Evolutionary conservation across 257 asterid genomes (phyloP).

Genomic region (Nicotiana tomentosiformis): DNA sequence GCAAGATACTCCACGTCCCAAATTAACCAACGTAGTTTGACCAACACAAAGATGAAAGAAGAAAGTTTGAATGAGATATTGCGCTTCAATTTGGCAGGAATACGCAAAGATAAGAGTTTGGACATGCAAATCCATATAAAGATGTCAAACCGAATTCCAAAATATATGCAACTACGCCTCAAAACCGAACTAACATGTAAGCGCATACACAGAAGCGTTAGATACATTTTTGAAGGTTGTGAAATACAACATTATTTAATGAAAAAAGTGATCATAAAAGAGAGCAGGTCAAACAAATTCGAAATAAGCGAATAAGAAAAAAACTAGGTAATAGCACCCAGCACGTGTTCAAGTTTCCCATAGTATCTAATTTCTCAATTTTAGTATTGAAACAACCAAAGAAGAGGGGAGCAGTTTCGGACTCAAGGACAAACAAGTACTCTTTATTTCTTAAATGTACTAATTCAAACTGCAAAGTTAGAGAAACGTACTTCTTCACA

Average conservation of each 20-base stretch:
- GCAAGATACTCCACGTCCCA: background rate
- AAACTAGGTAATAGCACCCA: background rate
- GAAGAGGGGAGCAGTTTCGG: background rate
- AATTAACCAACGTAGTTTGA: background rate
- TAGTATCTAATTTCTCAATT: background rate
- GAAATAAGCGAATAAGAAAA: background rate
- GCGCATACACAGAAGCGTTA: background rate
- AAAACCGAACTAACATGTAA: background rate
- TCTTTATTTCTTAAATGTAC: background rate
- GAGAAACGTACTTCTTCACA: slow-evolving; percentile 60
- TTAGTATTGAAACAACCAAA: background rate
- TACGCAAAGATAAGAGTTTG: background rate
- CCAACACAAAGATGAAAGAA: background rate
- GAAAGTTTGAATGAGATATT: background rate
- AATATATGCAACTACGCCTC: background rate
- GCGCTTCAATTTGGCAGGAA: background rate
- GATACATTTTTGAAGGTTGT: background rate
- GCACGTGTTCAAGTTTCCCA: background rate
- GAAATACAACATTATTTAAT: background rate
- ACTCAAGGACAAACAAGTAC: background rate
- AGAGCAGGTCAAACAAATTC: background rate
- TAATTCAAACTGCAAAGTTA: slow-evolving; percentile 6
- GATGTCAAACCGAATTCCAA: background rate
- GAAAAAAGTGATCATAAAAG: background rate
- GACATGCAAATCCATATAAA: background rate